Percentiles rank a stretch among this genome's conserved stretches.
Conservation (phyloP, 2,329 filamentous ascomycete genomes). For the Fusarium nygamai region DNA sequence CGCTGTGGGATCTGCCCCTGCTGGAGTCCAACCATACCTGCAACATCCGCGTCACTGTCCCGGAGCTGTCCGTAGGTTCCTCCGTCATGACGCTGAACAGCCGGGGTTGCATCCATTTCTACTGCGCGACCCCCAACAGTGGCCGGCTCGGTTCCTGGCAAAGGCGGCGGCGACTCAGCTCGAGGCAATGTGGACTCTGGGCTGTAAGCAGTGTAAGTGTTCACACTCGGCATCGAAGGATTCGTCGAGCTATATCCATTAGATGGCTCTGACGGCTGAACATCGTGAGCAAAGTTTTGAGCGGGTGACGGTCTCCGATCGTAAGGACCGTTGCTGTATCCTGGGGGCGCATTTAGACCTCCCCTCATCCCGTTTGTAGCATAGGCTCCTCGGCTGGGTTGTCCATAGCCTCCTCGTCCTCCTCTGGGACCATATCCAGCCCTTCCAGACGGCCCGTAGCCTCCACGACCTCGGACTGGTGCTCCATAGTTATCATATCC, state of each 20-base stretch:
- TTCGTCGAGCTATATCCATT: slow-evolving; percentile 45
- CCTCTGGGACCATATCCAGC: slow-evolving; percentile 56
- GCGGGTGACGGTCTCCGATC: slow-evolving; percentile 52
- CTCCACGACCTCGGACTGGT: slow-evolving; percentile 53
- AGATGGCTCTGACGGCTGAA: slow-evolving; percentile 50
- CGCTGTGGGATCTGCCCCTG: slow-evolving; percentile 58
- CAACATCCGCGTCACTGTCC: slow-evolving; percentile 77
- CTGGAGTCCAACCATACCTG: slow-evolving; percentile 78
- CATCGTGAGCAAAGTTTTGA: slow-evolving; percentile 53
- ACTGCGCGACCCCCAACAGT: slow-evolving; percentile 71
- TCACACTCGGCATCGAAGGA: slow-evolving; percentile 46
- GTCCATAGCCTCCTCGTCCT: slow-evolving; percentile 48
- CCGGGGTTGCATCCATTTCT: slow-evolving; percentile 80
- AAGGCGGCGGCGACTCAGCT: slow-evolving; percentile 72
- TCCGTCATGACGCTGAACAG: slow-evolving; percentile 53
- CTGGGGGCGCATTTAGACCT: slow-evolving; percentile 53
- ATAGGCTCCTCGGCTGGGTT: slow-evolving; percentile 47
- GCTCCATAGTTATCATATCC: slow-evolving; percentile 59
- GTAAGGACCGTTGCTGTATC: slow-evolving; percentile 53
- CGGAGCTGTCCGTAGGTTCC: slow-evolving; percentile 60
- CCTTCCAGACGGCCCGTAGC: slow-evolving; percentile 55
- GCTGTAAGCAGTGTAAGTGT: slow-evolving; percentile 57
- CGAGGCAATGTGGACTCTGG: slow-evolving; percentile 61
- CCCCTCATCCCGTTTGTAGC: slow-evolving; percentile 44
- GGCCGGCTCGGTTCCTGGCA: slow-evolving; percentile 57